A percentile compares a stretch with the other conserved stretches of the same genome.
Conservation (phyloP, 2,329 filamentous ascomycete species). For the Epicoccum sorghinum region DNA sequence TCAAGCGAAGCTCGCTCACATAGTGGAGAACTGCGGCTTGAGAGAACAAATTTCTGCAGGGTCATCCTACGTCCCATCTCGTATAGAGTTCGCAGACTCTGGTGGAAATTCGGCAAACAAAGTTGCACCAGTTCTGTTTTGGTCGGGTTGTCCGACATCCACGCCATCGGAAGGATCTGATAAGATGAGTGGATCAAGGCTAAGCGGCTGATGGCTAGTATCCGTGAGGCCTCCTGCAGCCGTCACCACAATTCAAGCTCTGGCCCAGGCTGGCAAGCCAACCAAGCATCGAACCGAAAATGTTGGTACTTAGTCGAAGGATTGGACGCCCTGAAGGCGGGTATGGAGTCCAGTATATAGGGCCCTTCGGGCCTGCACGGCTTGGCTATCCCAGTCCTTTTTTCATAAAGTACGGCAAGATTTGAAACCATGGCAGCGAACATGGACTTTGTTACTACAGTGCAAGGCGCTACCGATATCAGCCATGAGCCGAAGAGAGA, state of each 20-base stretch:
- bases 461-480: slow-evolving; percentile 5
- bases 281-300: slow-evolving; percentile 12
- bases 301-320: slow-evolving; percentile 4
- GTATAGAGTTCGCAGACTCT: background rate
- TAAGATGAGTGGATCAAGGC: slow-evolving; percentile 19
- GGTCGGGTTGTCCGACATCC: slow-evolving; percentile 1
- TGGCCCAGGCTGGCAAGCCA: slow-evolving; percentile 16
- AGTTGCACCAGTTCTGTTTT: background rate
- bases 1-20: slow-evolving; percentile 1
- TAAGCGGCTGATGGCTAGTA: slow-evolving; percentile 13
- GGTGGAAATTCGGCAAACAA: background rate
- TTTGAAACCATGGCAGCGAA: slow-evolving; percentile 5
- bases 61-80: background rate
- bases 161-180: slow-evolving; percentile 20
- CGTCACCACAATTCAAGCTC: slow-evolving; percentile 18
- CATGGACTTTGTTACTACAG: slow-evolving; percentile 3
- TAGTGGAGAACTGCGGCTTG: slow-evolving; percentile 4
- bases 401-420: background rate
- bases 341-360: background rate
- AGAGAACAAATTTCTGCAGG: slow-evolving; percentile 7
- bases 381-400: background rate
- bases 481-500: slow-evolving; percentile 17
- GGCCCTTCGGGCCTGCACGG: background rate
- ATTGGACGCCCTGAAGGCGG: background rate
- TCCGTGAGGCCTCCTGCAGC: slow-evolving; percentile 15